A percentile compares a stretch with the other conserved stretches of the same genome.
phyloP scores from a whole-genome alignment of 768 basidiomycete species.

The Imleria badia region DNA sequence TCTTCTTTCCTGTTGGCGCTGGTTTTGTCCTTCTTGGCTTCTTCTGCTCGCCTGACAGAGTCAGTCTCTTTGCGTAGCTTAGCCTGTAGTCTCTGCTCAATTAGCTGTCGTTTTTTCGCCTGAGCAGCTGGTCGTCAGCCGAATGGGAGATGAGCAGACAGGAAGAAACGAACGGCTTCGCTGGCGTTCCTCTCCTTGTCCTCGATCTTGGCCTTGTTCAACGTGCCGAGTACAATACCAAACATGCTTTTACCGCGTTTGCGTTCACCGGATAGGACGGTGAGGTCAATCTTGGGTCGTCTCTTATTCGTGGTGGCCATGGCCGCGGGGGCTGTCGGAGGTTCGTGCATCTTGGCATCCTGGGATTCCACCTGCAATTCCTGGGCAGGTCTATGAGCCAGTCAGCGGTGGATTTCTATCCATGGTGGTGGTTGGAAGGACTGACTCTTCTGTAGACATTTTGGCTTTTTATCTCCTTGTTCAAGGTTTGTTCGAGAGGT shows the following conservation, averaged over 20 bases:
- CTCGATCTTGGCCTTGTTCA: conserved; percentile 86
- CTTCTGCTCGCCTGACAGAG: conserved; percentile 80
- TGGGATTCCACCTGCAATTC: conserved; percentile 33
- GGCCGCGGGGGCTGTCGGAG: conserved; percentile 46
- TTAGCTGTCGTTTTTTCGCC: conserved; percentile 83
- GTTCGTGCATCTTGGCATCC: conserved; percentile 38
- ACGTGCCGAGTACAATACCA: conserved; percentile 77
- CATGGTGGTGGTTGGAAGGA: conserved; percentile 7
- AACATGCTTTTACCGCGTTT: conserved; percentile 90
- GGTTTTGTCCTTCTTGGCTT: conserved; percentile 82
- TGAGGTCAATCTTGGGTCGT: conserved; percentile 73
- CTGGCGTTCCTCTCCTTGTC: conserved; percentile 83
- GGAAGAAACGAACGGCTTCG: conserved; percentile 59
- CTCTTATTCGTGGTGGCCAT: conserved; percentile 50
- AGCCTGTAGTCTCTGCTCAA: conserved; percentile 82
- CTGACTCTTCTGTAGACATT: conserved; percentile 60
- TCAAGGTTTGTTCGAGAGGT: background rate
- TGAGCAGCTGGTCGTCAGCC: conserved; percentile 29
- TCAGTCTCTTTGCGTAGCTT: conserved; percentile 86
- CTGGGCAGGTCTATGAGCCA: conserved; percentile 25
- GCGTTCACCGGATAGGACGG: conserved; percentile 54
- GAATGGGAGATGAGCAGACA: background rate
- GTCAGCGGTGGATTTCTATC: conserved; percentile 1
- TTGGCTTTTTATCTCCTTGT: conserved; percentile 20
- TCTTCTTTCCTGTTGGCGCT: conserved; percentile 77